Evolutionary conservation across 2,329 filamentous ascomycete species (phyloP).

Genomic region (Monilinia laxa): DNA sequence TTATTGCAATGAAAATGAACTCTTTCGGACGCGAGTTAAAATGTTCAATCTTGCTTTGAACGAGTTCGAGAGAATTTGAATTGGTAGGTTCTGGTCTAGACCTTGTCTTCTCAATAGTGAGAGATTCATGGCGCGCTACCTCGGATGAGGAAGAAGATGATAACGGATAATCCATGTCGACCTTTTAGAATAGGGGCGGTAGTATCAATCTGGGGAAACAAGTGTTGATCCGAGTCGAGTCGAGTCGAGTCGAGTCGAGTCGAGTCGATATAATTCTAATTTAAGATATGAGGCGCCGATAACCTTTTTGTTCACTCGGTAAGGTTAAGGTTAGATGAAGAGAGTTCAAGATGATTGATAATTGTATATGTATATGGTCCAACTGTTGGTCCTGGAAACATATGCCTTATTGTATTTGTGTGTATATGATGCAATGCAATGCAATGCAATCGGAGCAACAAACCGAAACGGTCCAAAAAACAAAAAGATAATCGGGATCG

Average conservation of each 20-base stretch:
- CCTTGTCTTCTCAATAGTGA: slow-evolving; percentile 4
- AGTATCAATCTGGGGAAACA: background rate
- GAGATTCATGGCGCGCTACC: background rate
- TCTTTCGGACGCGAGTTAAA: slow-evolving; percentile 36
- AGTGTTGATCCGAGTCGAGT: background rate
- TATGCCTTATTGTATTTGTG: too few species aligned
- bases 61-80: slow-evolving; percentile 21
- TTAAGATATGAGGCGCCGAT: background rate
- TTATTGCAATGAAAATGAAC: slow-evolving; percentile 44
- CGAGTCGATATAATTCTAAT: too few species aligned
- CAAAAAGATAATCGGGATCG: background rate
- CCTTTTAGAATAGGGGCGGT: background rate
- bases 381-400: too few species aligned
- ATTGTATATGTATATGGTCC: too few species aligned
- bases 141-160: slow-evolving; percentile 1
- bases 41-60: slow-evolving; percentile 22
- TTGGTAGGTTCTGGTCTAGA: background rate
- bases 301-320: background rate
- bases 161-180: background rate
- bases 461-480: background rate
- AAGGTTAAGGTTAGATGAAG: background rate
- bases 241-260: background rate
- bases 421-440: too few species aligned
- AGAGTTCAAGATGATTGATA: too few species aligned
- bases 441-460: too few species aligned